Percentiles rank a stretch among this genome's conserved stretches.
Conservation (phyloP, 2,329 filamentous ascomycete species). For the Talaromyces atroroseus region DNA sequence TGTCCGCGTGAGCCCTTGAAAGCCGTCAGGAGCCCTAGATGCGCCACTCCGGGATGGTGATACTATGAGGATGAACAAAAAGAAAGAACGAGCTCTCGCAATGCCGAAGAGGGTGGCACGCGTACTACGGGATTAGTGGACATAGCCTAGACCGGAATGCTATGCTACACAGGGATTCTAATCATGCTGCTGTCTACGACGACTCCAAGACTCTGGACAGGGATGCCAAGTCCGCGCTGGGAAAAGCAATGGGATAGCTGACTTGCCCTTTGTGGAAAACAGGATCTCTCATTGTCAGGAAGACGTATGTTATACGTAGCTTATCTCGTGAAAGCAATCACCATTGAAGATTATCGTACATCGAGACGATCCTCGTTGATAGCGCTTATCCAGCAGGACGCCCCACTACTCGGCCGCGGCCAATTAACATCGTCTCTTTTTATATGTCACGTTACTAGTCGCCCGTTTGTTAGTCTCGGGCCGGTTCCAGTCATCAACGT, state of each 20-base stretch:
- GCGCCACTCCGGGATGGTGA: not conserved
- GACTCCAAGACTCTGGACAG: not conserved
- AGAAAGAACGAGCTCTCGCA: no score
- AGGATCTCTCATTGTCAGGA: not conserved
- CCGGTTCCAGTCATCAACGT: not conserved
- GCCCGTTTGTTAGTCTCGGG: not conserved
- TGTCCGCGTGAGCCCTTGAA: not conserved
- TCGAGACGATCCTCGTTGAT: not conserved
- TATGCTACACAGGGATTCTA: not conserved
- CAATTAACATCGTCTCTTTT: not conserved
- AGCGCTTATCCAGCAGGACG: not conserved
- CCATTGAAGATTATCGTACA: not conserved
- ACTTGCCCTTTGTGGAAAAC: not conserved
- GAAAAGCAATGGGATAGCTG: not conserved
- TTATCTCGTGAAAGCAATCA: not conserved
- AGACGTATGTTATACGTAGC: not conserved
- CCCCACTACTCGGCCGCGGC: not conserved
- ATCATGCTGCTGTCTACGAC: not conserved
- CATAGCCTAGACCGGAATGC: not conserved
- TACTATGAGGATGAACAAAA: no score
- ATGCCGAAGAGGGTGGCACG: not conserved
- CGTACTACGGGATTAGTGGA: not conserved
- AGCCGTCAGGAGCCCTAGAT: slow-evolving; percentile 1
- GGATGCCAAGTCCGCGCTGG: not conserved
- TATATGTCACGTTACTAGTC: not conserved